These are phyloP conservation scores for Rhododendron molle DNA, from an alignment of 148 eudicot species.

Conservation along the genomic window DNA sequence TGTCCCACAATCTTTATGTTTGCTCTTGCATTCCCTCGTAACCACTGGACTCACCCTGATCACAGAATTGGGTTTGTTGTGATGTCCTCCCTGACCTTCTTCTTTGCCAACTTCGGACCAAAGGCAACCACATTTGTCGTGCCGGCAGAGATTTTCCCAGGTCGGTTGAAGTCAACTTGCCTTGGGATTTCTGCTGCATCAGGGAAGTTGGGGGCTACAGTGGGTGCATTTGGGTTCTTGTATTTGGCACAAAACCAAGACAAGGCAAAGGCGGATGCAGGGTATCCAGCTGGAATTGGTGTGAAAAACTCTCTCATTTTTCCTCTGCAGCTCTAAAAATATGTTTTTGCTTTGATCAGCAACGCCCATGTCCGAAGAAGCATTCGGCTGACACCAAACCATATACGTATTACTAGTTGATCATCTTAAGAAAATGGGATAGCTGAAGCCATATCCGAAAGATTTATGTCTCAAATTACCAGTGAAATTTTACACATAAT, in stretches of 20 bases:
- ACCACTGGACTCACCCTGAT: constrained; percentile 32
- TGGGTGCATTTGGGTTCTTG: constrained; percentile 37
- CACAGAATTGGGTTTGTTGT: constrained; percentile 26
- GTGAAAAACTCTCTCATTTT: constrained; percentile 36
- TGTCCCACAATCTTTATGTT: constrained; percentile 24
- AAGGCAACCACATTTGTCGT: constrained; percentile 34
- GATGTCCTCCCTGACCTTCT: constrained; percentile 31
- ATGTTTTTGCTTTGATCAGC: constrained; percentile 48
- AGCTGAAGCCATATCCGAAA: not conserved
- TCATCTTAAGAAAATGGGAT: not conserved
- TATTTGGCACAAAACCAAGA: constrained; percentile 32
- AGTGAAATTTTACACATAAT: not conserved
- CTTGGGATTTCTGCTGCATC: constrained; percentile 36
- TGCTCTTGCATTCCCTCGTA: constrained; percentile 27
- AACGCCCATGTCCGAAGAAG: constrained; percentile 52
- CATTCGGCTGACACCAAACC: constrained; percentile 41
- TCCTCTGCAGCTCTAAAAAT: constrained; percentile 61
- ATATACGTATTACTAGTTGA: not conserved
- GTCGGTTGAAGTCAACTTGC: constrained; percentile 33
- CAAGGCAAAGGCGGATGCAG: constrained; percentile 29
- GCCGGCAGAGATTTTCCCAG: constrained; percentile 36
- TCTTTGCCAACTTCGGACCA: constrained; percentile 35
- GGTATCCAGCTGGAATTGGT: constrained; percentile 33
- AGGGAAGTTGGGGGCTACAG: constrained; percentile 29
- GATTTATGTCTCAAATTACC: not conserved